Conservation (phyloP, 345 rosid species). For the Arabidopsis arenosa region DNA sequence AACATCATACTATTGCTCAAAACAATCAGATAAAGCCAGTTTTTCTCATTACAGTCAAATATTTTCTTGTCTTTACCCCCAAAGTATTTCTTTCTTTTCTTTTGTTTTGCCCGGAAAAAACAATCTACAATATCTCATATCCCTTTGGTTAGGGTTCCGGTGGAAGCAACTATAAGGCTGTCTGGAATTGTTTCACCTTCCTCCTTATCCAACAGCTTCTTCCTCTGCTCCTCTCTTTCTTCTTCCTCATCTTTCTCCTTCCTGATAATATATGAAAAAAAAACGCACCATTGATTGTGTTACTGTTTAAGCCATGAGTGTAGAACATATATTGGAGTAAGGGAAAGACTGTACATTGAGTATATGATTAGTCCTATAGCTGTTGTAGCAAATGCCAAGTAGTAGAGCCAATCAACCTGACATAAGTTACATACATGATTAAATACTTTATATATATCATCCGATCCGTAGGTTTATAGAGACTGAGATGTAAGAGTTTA, state of each 20-base stretch:
- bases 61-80: too few relatives aligned
- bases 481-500: too few relatives aligned
- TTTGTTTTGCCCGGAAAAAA: too few relatives aligned
- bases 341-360: conserved; percentile 57
- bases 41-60: too few relatives aligned
- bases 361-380: conserved; percentile 68
- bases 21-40: too few relatives aligned
- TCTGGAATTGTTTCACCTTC: neutral
- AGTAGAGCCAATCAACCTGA: conserved; percentile 85
- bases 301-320: neutral
- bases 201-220: conserved; percentile 3
- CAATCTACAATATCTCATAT: too few relatives aligned
- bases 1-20: too few relatives aligned
- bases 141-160: neutral
- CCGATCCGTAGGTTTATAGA: too few relatives aligned
- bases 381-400: conserved; percentile 75
- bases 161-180: neutral
- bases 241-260: conserved; percentile 32
- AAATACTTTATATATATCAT: too few relatives aligned
- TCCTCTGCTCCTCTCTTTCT: conserved; percentile 16
- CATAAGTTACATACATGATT: too few relatives aligned
- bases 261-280: conserved; percentile 11
- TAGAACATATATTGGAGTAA: neutral
- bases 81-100: too few relatives aligned
- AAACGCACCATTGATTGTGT: too few relatives aligned